Evolutionary conservation across 345 rosid species (phyloP), one percentile per base, ranked within the genome.

Genomic region (Eucalyptus curtisii): DNA sequence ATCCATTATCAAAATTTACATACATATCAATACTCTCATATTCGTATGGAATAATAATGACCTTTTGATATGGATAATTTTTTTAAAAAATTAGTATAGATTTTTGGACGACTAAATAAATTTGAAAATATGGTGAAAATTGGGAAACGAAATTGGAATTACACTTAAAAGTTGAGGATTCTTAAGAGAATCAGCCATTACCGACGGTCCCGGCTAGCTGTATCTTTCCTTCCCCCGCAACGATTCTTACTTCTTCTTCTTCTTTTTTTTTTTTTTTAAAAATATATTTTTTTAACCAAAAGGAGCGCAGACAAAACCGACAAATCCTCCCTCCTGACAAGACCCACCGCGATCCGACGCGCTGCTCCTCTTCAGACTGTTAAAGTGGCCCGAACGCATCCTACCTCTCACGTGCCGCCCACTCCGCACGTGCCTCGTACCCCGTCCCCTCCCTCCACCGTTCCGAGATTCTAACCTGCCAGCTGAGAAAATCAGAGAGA

Each of bases 391-490:
- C 81, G 45, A 71, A 19, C 81, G 27, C 45, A 71, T 24, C 61
- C 61, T 9, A 9, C 7, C 37, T 84, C 89, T 13, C 91, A 87
- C 88, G 91, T 88, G 92, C 91, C 88, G 42, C 24, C 84, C 55
- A 20, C 33, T 7, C 45, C 42, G 68, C 47, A 79, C 87, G 91
- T 90, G 90, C 92, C 90, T 88, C 86, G 47, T 94, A 89, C 89
- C 33, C 66, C 90, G 3, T 10, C 27, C 82, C 25, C 89, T 71
- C 48, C 14, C 49, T 19, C 87, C 31, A 10, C 82, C 13, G 47
- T 76, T 76, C 82, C 82, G 47, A 76, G 82, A 40, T 40, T 37
- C 82, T 40, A 2, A 76, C 47, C 27, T 11, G 47, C 47, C 82
- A 76, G 82, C 82, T 76, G 82, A 40, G 27, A 40, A 40, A 22